These are phyloP conservation scores for Trichoderma aggressivum DNA, from an alignment of 2,329 filamentous ascomycete genomes.

Conservation along the genomic window DNA sequence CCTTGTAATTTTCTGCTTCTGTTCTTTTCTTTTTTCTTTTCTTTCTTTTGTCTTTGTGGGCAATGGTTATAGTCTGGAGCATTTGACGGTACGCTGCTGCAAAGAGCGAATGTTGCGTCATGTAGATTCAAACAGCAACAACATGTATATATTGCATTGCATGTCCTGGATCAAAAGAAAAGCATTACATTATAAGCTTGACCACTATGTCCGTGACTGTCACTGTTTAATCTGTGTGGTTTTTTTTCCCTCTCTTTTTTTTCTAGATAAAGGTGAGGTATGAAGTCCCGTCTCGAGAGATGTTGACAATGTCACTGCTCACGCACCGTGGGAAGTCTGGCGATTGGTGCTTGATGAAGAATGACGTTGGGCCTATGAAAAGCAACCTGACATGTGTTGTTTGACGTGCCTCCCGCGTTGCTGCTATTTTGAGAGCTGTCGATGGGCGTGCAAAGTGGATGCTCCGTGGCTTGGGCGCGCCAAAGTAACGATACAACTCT, in stretches of 20 bases:
- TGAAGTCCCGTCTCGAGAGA: too few relatives aligned
- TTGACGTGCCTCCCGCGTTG: neutral
- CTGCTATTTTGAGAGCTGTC: neutral
- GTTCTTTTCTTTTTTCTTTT: neutral
- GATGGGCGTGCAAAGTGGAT: neutral
- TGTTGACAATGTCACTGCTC: neutral
- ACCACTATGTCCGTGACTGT: neutral
- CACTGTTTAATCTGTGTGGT: too few relatives aligned
- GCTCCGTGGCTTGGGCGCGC: neutral
- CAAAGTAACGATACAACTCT: constrained; percentile 6
- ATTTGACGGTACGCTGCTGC: constrained; percentile 13
- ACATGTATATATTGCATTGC: constrained; percentile 13
- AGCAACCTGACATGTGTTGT: neutral
- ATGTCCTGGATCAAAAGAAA: constrained; percentile 1
- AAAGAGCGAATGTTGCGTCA: constrained; percentile 14
- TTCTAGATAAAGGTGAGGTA: too few relatives aligned
- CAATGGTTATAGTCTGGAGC: constrained; percentile 1
- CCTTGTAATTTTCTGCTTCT: neutral
- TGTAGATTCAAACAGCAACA: constrained; percentile 5
- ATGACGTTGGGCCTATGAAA: neutral
- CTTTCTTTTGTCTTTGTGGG: neutral
- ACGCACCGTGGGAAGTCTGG: neutral
- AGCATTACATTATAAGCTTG: neutral
- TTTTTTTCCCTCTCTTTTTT: too few relatives aligned
- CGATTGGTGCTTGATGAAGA: neutral